phyloP scores from a whole-genome alignment of 2,329 filamentous ascomycete genomes.

The Thielaviopsis populi region DNA sequence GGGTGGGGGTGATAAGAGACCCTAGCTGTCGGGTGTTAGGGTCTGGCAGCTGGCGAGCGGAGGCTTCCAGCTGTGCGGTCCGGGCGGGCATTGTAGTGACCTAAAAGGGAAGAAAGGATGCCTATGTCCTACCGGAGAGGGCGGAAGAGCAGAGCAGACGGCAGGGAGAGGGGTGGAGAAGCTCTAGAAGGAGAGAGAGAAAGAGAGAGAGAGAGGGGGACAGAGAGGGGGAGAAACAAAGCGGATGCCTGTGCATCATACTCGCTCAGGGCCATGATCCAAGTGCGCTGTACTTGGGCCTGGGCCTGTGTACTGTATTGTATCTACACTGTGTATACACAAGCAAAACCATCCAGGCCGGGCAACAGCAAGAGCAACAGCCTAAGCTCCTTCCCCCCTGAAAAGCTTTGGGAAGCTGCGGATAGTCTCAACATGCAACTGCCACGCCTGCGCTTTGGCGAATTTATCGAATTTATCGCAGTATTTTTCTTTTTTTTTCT shows the following conservation, averaged over 20 bases:
- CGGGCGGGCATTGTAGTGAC: not conserved
- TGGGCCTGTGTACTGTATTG: too few species aligned
- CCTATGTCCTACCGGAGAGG: not conserved
- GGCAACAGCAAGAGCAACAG: not conserved
- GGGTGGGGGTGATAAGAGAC: not conserved
- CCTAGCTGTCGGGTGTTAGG: not conserved
- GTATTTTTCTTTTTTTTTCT: not conserved
- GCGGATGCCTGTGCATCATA: too few species aligned
- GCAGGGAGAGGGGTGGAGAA: not conserved
- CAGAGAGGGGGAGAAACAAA: too few species aligned
- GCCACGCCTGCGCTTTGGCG: not conserved
- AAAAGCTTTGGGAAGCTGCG: not conserved
- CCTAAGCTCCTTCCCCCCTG: not conserved
- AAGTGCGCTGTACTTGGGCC: too few species aligned
- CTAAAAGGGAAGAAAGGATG: not conserved
- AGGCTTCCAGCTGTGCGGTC: not conserved
- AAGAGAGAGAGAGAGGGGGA: too few species aligned
- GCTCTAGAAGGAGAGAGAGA: too few species aligned
- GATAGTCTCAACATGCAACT: not conserved
- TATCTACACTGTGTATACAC: too few species aligned
- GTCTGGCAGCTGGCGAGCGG: fast-evolving
- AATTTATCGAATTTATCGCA: not conserved
- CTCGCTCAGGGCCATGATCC: too few species aligned
- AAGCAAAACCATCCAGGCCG: too few species aligned
- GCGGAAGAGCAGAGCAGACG: not conserved